Evolutionary conservation across 164 flowering plant genomes (phyloP), one percentile per base, ranked within the genome.

Genomic region (Chimonanthus salicifolius): DNA sequence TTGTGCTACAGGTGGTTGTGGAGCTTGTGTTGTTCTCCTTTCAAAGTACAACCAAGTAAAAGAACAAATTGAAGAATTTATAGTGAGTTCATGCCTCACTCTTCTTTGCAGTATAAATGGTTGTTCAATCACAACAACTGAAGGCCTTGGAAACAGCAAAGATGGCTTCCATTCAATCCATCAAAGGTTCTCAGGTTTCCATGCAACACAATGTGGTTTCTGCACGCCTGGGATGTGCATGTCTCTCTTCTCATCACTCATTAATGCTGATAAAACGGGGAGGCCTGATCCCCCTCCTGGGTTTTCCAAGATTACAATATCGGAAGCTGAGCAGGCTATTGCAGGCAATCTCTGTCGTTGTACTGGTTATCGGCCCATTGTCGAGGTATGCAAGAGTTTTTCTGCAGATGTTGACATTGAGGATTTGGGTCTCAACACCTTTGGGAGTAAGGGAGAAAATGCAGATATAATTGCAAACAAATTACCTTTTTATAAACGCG

Each of bases 191-290:
- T 67, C 97, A 49, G 97, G 97, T 6, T 94, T 94, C 74, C 97
- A 91, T 85, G 97, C 97, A 71, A 89, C 97, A 77, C 99, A 94
- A 74, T 94, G 98, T 77, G 99, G 97, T 63, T 94, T 86, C 74
- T 94, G 99, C 73, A 92, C 99, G 68, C 99, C 99, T 2, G 99
- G 99, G 20, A 88, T 94, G 90, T 94, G 97, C 75, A 79, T 94
- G 75, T 94, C 97, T 7, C 83, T 94, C 68, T 90, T 84, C 80
- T 85, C 93, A 4, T 89, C 95, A 47, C 88, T 94, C 60, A 81
- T 84, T 71, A 87, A 88, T 77, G 91, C 97, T 63, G 88, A 91
- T 13, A 89, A 91, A 76, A 76, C 87, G 16, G 50, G 83, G n/a
- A 74, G 84, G 21, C 81, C 85, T 2, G 80, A 84, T 47, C 87